Evolutionary conservation across 225 moss, liverwort and hornwort species (phyloP).

Genomic region (Sphagnum contortum): DNA sequence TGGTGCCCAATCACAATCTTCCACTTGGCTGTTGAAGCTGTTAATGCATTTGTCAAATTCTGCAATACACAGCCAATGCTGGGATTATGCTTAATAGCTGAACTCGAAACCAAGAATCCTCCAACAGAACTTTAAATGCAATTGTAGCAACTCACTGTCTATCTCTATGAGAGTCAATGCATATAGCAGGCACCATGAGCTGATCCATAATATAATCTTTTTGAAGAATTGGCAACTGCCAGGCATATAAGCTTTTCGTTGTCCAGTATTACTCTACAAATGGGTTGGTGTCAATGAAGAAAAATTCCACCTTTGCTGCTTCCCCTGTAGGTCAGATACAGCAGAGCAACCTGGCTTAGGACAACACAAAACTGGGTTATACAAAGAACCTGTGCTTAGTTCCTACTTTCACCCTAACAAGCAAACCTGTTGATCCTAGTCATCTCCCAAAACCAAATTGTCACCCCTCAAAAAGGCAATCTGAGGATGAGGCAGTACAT

Average conservation of each 20-base stretch:
- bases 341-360: neutral
- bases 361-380: neutral
- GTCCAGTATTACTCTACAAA: slow-evolving; percentile 64
- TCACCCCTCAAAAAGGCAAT: too few species aligned
- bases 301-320: slow-evolving; percentile 48
- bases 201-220: slow-evolving; percentile 43
- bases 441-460: too few species aligned
- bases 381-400: neutral
- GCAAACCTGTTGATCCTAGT: too few species aligned
- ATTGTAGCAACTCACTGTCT: too few species aligned
- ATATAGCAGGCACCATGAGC: slow-evolving; percentile 27
- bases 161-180: neutral
- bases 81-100: neutral
- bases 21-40: slow-evolving; percentile 48
- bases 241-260: slow-evolving; percentile 25
- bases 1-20: slow-evolving; percentile 75
- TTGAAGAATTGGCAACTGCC: slow-evolving; percentile 43
- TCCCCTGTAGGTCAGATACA: neutral
- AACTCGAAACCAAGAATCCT: too few species aligned
- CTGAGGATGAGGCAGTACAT: too few species aligned
- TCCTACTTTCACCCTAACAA: neutral
- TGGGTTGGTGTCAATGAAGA: slow-evolving; percentile 71
- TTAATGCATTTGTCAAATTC: slow-evolving; percentile 30
- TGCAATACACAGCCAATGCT: slow-evolving; percentile 6
- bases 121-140: too few species aligned